phyloP scores from a whole-genome alignment of 495 filamentous ascomycete species.

The Echria macrotheca region DNA sequence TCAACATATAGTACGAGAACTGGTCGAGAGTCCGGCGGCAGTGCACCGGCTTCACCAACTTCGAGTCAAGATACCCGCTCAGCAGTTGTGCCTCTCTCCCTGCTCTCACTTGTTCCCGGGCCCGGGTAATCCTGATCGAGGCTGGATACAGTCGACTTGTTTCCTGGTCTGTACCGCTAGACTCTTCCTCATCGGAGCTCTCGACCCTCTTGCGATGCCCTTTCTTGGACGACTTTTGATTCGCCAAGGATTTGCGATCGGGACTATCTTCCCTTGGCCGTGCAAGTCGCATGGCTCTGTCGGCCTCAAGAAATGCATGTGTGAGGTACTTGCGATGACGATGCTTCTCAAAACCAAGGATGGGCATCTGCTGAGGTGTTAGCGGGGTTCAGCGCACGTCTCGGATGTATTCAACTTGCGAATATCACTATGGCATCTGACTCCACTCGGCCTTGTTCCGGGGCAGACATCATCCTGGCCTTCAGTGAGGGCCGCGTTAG shows the following conservation, averaged over 20 bases:
- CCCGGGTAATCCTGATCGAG: background rate
- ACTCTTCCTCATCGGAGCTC: conserved; percentile 11
- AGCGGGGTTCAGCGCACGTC: no score
- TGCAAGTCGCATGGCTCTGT: conserved; percentile 6
- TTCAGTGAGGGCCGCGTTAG: background rate
- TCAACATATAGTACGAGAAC: conserved; percentile 19
- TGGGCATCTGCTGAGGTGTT: conserved; percentile 10
- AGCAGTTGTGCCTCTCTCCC: conserved; percentile 10
- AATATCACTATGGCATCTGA: conserved; percentile 14
- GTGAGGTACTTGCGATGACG: conserved; percentile 16
- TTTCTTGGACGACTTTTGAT: background rate
- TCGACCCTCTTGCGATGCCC: background rate
- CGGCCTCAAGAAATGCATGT: conserved; percentile 5
- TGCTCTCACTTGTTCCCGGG: conserved; percentile 1
- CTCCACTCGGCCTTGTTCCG: background rate
- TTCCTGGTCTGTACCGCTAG: background rate
- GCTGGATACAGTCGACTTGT: conserved; percentile 5
- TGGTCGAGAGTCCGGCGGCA: conserved; percentile 19
- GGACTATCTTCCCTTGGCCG: conserved; percentile 4
- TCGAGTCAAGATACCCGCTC: conserved; percentile 10
- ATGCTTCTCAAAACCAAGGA: conserved; percentile 14
- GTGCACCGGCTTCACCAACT: conserved; percentile 14
- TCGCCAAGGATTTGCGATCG: background rate
- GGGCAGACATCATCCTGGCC: background rate
- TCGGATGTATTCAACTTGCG: conserved; percentile 5